Percentiles rank a stretch among this genome's conserved stretches.
Conservation (phyloP, 352 stramenopile species). For the Pythium dissimile region DNA sequence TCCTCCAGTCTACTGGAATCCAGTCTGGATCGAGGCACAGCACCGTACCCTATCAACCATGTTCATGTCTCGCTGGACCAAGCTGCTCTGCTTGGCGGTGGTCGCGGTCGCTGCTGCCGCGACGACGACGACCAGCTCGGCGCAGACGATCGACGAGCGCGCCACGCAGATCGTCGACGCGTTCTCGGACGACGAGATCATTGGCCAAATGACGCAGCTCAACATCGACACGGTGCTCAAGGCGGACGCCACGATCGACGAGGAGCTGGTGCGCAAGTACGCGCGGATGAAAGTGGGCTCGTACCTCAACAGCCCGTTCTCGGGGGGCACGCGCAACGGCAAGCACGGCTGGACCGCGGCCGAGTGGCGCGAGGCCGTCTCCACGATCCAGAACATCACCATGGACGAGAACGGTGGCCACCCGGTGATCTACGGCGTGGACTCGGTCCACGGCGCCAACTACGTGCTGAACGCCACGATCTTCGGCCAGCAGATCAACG, state of each 20-base stretch:
- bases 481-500: constrained; percentile 88
- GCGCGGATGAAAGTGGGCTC: neutral
- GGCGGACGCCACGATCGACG: constrained; percentile 4
- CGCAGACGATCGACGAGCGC: constrained; percentile 16
- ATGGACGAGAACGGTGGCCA: constrained; percentile 48
- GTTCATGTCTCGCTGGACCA: neutral
- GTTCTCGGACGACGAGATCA: neutral
- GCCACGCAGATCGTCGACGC: constrained; percentile 7
- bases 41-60: neutral
- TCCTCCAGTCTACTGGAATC: neutral
- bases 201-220: constrained; percentile 6
- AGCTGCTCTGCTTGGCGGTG: neutral
- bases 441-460: constrained; percentile 89
- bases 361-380: constrained; percentile 15
- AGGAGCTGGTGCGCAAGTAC: neutral
- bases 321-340: neutral
- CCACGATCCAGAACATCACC: constrained; percentile 65
- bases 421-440: constrained; percentile 82
- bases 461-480: constrained; percentile 76
- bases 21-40: neutral
- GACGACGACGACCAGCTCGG: neutral
- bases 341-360: constrained; percentile 26
- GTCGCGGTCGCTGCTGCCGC: neutral
- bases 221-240: constrained; percentile 5
- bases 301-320: constrained; percentile 11